Evolutionary conservation across 441 rosid species (phyloP).

Genomic region (Mallotus japonicus): DNA sequence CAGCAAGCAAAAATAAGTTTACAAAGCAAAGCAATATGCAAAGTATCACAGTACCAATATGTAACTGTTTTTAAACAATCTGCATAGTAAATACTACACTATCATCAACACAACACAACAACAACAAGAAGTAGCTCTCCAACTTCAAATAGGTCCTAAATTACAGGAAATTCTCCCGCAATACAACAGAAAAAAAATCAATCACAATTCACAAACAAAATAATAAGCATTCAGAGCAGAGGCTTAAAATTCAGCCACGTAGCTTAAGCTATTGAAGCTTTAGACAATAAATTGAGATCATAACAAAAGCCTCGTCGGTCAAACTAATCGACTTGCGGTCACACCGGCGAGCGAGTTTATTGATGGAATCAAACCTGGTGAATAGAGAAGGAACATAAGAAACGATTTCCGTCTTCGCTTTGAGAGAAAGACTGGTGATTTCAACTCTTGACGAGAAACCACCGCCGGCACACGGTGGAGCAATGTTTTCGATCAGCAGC

Average conservation of each 20-base stretch:
- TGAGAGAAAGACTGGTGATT: conserved; percentile 77
- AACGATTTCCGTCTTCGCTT: conserved; percentile 60
- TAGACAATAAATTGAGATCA: conserved; percentile 56
- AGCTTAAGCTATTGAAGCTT: conserved; percentile 66
- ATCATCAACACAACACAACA: too few species aligned
- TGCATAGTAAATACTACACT: too few species aligned
- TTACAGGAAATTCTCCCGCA: background rate
- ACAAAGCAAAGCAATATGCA: too few species aligned
- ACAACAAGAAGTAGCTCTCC: background rate
- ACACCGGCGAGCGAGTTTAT: conserved; percentile 75
- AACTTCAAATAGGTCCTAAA: background rate
- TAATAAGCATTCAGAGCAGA: too few species aligned
- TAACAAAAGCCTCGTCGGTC: conserved; percentile 55
- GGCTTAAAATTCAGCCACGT: too few species aligned
- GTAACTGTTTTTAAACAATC: too few species aligned
- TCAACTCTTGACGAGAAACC: conserved; percentile 69
- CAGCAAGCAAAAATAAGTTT: too few species aligned
- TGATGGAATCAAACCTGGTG: conserved; percentile 71
- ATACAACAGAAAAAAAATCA: background rate
- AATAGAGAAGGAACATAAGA: conserved; percentile 46
- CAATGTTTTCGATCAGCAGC: conserved; percentile 59
- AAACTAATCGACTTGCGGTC: conserved; percentile 66
- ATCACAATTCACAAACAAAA: too few species aligned
- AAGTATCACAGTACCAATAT: too few species aligned
- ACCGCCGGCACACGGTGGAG: conserved; percentile 64